Evolutionary conservation across 1,139 yeast genomes (phyloP), one percentile per base, ranked within the genome.

Genomic region (Lodderomyces orthopsilosis): DNA sequence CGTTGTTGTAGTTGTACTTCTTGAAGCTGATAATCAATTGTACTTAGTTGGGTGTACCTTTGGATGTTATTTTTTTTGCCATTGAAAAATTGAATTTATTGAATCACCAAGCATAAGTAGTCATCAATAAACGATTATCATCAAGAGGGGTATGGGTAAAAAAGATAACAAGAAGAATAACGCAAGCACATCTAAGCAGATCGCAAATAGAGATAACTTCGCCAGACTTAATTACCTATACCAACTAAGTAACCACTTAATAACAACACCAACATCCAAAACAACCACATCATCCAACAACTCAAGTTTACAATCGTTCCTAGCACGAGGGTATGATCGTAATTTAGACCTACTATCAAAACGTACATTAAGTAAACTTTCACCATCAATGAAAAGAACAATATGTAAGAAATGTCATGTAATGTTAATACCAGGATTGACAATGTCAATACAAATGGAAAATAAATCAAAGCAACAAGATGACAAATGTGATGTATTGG

Each of bases 341-440:
- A 72, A 69, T 40, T 65, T 76, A 49, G 75, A 68, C 42, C 52
- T 69, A 28, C 82, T 84, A 8, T 75, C 87, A 2, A 80, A 81
- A 54, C 83, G 81, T 55, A 74, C 80, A 4, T 90, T 84, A 5
- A 55, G 82, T 13, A 76, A 84, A 52, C 54, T 83, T 41, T 74
- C 84, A 28, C 89, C 89, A 0, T 64, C 65, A 22, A 55, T 85
- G 17, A 86, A 85, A 57, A 64, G 91, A 48, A 66, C 72, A 1
- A 53, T 80, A 21, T 85, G 94, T 59, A 84, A 83, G 51, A 61
- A 59, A 21, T 85, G 94, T 57, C 59, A 74, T 43, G 58, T 75
- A 8, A 48, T 75, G 8, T 62, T 75, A 44, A 55, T 75, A 0
- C 77, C 81, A 0, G 85, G 85, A 0, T 42, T 66, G 2, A 68